Base-by-base conservation (phyloP, 805 yeast genomes). In the Barnettozyma sp. region DNA sequence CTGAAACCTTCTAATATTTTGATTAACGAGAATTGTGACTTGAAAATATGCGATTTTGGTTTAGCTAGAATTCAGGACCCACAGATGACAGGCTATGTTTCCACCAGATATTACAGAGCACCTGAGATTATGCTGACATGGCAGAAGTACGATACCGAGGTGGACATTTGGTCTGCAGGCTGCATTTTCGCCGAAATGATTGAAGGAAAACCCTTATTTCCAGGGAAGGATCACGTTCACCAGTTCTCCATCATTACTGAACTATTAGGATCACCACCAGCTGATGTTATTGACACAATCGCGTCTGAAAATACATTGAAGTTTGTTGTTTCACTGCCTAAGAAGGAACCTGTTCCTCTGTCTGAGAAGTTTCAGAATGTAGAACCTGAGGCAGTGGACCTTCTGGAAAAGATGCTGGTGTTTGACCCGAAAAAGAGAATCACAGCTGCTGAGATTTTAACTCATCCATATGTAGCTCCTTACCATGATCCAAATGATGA, bases 51-150 rank as follows among this genome's bases (percentile, higher is more conserved):
- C 63, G 95, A 85, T 60, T 85, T 90, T 58, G 98, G 98, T 16
- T 68, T 90, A 42, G 97, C 97, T 22, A 74, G 98, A 56, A 83
- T 90, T 54, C 97, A 90, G 66, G 98, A 90, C 63, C 96, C 97
- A 11, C 97, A 90, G 59, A 90, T 90, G 98, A 90, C 97, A 1
- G 98, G 97, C 8, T 90, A 90, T 58, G 98, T 90, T 13, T 82
- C 94, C 5, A 90, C 98, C 4, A 64, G 98, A 54, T 90, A 87
- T 66, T 90, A 90, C 62, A 74, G 98, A 44, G 98, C 97, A 0
- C 98, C 98, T 2, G 98, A 90, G 59, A 90, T 90, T 60, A 90
- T 90, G 98, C 72, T 90, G 45, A 87, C 97, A 19, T 90, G 97
- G 97, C 98, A 90, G 59, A 86, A 90, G 56, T 90, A 90, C 62